Base-by-base conservation (phyloP, 2,329 filamentous ascomycete genomes). In the Aurifilum marmelostoma region DNA sequence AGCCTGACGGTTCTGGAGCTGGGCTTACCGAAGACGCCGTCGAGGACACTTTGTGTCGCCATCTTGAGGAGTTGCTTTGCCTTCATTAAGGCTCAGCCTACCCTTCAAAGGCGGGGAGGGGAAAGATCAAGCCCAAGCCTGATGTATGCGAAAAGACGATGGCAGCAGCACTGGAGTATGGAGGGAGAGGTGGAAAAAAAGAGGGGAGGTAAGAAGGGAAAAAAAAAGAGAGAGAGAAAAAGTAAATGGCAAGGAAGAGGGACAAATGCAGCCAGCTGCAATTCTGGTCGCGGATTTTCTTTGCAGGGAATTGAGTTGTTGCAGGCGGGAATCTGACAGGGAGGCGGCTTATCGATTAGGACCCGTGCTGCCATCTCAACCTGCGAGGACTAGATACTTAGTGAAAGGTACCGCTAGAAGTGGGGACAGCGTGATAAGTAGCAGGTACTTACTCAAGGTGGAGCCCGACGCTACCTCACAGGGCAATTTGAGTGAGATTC, bases 1-100 rank as follows among this genome's bases (percentile, higher is more conserved):
- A 21, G 39, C 21, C 8, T 21, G 63, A 16, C 29, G 7, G 37
- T 34, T 9, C 39, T 27, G 52, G 43, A n/a, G 21, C 43, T n/a
- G 43, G 43, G 78, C 81, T 69, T 82, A 88, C 86, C 86, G 75
- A 88, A 87, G 73, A 88, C 82, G 78, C 86, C 86, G 74, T 89
- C 86, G 67, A 86, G 79, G 74, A 85, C 79, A 73, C 80, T 79
- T 73, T 84, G 81, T 73, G 83, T 80, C 70, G 85, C 85, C 86
- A 88, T 88, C 77, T 79, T 87, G 67, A 82, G 59, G 41, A 77
- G 62, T 61, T 74, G 64, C 67, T 61, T n/a, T 72, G 21, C 71
- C 71, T 76, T 66, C 67, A 71, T 69, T n/a, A 29, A 43, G 47
- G 60, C 63, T 62, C 54, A 37, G 58, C 50, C n/a, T 50, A 37